Evolutionary conservation across 495 filamentous ascomycete species (phyloP).

Genomic region (Sabuloglossum arenarium): DNA sequence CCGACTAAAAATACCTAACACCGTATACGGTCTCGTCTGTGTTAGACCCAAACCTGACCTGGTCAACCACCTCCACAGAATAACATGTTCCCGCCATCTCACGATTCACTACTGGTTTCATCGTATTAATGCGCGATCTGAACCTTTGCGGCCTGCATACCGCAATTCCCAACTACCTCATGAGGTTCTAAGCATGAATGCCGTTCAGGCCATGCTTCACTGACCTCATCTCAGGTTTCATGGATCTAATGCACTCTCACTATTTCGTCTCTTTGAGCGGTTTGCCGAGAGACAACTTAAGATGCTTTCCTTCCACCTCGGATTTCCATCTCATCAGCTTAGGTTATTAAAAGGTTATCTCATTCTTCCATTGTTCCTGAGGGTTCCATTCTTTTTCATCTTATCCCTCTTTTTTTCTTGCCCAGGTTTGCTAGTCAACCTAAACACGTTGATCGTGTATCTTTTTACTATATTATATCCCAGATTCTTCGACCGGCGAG

Average conservation of each 20-base stretch:
- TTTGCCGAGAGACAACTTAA: background rate
- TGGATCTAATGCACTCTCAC: background rate
- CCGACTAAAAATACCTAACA: too few relatives aligned
- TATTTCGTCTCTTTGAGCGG: background rate
- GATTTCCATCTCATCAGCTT: background rate
- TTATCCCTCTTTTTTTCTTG: background rate
- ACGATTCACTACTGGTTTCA: background rate
- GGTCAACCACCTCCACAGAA: background rate
- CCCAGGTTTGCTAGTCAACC: background rate
- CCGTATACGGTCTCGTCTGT: too few relatives aligned
- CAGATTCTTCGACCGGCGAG: background rate
- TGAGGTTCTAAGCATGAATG: background rate
- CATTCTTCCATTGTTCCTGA: background rate
- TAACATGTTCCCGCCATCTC: background rate
- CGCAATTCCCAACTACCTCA: background rate
- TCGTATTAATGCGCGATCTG: background rate
- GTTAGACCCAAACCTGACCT: background rate
- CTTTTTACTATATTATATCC: background rate
- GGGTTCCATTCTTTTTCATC: background rate
- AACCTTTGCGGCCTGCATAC: background rate
- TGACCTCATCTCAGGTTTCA: background rate
- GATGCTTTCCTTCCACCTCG: background rate
- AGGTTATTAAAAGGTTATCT: background rate
- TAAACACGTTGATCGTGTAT: slow-evolving; percentile 4
- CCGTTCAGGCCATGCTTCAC: background rate